Base-by-base conservation (phyloP, 768 basidiomycete species). In the Lactifluus echinatus region DNA sequence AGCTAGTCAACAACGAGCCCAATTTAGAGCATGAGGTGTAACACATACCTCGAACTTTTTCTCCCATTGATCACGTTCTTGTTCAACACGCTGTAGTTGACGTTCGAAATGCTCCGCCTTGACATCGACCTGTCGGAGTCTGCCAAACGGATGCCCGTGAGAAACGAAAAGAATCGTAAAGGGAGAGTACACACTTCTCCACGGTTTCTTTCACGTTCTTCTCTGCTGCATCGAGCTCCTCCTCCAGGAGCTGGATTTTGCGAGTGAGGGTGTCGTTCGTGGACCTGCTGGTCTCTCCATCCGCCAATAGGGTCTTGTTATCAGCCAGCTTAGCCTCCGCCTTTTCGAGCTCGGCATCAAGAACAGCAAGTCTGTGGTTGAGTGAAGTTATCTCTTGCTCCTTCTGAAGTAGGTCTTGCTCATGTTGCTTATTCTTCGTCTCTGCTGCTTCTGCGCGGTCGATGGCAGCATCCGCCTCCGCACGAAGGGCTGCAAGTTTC, bases 61-160 rank as follows among this genome's bases (percentile, higher is more conserved):
- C 82, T 96, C 94, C 90, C 89, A 93, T 39, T 69, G 66, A 70
- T 98, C 95, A 50, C 94, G 84, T 71, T 99, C 96, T 68, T 89
- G 83, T 70, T 97, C 94, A 47, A 82, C 76, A 43, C 89, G 81
- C 63, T 83, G 77, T 19, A 96, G 84, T 69, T 94, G 90, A 48
- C 93, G 83, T 74, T 97, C 95, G 69, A 91, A 96, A 75, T 98
- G 93, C 72, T 99, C 96, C 10, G 95, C 95, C 76, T 97, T 99
- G 73, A 98, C 87, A 69, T 99, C 96, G 56, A 95, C 93, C 68
- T 95, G 91, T 61, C 95, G 79, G 65, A 99, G 79, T 72, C 95
- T 98, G 65, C 42, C 50, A 36, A 49, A 36, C 23, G 64, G 26
- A 48, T 17, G 21, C 28, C 3, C 11, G 37, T 48, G 24, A 55